Evolutionary conservation across 257 asterid species (phyloP), one percentile per base, ranked within the genome.

Genomic region (Solanum stenotomum): DNA sequence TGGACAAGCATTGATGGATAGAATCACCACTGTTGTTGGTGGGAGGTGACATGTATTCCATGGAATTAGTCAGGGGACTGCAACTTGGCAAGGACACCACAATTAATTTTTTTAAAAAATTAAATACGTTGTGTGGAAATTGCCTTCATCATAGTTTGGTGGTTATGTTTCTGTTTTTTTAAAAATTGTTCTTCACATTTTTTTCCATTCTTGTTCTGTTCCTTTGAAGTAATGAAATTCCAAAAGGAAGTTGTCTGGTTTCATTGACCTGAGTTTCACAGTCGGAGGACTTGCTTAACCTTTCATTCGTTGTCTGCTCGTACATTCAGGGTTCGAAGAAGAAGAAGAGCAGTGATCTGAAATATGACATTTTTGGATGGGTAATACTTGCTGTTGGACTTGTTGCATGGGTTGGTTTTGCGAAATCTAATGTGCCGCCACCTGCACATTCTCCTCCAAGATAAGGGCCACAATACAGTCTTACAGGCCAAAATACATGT

Each of bases 291-390:
- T 33, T 78, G 56, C 86, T 42, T 59, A 31, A 68, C 77, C 29
- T 81, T 68, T 40, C 77, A 40, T 74, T 85, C 13, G 49, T 31
- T 18, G 40, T 75, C 4, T 81, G 68, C 49, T 56, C 31, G 25
- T 87, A 29, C 49, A 59, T 77, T 89, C 90, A 90, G 91, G 89
- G 89, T 85, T 29, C 88, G 59, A 92, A 90, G 90, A 92, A 93
- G 90, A 91, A 91, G 88, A 94, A 91, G 89, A 91, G 87, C 91
- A 92, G 91, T 76, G 98, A 95, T 93, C 90, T 93, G 82, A 93
- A 90, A 87, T 95, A 95, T 37, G 98, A 93, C 89, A 71, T 95
- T 15, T 90, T 90, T 70, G 96, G 96, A 65, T 95, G 95, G 97
- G 84, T 95, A 83, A 94, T 95, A 86, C 96, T 95, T 78, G 95